phyloP scores from a whole-genome alignment of 1,284 basidiomycete species.

The Leccinum subrobustum region DNA sequence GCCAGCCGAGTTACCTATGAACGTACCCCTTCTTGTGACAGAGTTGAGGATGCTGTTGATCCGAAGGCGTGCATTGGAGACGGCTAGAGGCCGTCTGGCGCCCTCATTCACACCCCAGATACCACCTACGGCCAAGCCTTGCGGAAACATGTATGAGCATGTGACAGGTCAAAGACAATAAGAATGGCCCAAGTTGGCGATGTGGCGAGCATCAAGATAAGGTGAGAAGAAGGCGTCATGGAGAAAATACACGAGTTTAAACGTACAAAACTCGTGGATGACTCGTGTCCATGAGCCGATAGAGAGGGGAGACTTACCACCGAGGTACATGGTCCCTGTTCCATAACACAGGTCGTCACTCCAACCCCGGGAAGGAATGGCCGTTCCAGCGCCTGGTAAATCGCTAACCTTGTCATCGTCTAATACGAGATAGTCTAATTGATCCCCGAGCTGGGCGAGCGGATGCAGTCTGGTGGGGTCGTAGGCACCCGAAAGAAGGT shows the following conservation, averaged over 20 bases:
- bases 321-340: slow-evolving; percentile 97
- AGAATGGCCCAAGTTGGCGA: slow-evolving; percentile 56
- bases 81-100: slow-evolving; percentile 80
- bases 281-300: slow-evolving; percentile 46
- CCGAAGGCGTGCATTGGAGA: slow-evolving; percentile 82
- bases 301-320: slow-evolving; percentile 74
- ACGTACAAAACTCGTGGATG: slow-evolving; percentile 53
- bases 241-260: slow-evolving; percentile 41
- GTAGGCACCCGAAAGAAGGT: slow-evolving; percentile 81
- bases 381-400: slow-evolving; percentile 81
- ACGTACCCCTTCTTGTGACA: slow-evolving; percentile 93
- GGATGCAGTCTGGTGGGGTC: slow-evolving; percentile 91
- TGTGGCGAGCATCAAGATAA: slow-evolving; percentile 56
- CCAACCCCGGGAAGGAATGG: slow-evolving; percentile 94
- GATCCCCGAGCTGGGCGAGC: slow-evolving; percentile 83
- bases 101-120: slow-evolving; percentile 97
- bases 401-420: slow-evolving; percentile 93
- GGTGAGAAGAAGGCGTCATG: slow-evolving; percentile 49
- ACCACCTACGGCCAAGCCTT: slow-evolving; percentile 93
- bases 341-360: slow-evolving; percentile 99
- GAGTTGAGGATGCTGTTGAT: slow-evolving; percentile 98
- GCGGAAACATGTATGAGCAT: slow-evolving; percentile 58
- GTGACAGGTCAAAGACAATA: slow-evolving; percentile 75
- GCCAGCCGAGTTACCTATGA: slow-evolving; percentile 98
- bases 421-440: slow-evolving; percentile 89